A percentile compares a stretch with the other conserved stretches of the same genome.
phyloP scores from a whole-genome alignment of 257 asterid species.

The Penstemon newberryi region DNA sequence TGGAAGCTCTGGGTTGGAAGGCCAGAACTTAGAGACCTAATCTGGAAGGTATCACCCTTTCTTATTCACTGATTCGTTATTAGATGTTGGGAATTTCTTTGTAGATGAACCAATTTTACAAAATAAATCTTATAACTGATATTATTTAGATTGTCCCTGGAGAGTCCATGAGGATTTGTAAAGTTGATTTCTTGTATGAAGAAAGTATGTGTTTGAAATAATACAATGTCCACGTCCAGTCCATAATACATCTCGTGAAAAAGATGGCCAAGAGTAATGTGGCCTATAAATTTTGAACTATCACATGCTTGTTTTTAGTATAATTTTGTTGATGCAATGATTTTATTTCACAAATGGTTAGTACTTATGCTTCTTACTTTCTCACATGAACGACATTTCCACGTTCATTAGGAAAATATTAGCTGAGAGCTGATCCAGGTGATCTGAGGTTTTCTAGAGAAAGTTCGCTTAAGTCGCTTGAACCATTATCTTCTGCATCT shows the following conservation, averaged over 20 bases:
- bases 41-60: constrained; percentile 78
- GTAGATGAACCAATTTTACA: constrained; percentile 6
- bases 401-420: constrained; percentile 12
- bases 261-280: constrained; percentile 18
- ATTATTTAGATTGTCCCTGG: constrained; percentile 19
- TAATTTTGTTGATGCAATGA: neutral
- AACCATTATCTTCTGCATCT: constrained; percentile 24
- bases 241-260: constrained; percentile 11
- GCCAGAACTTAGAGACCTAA: constrained; percentile 72
- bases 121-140: constrained; percentile 15
- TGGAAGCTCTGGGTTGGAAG: constrained; percentile 77
- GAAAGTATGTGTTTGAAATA: neutral
- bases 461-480: constrained; percentile 22
- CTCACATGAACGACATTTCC: constrained; percentile 16
- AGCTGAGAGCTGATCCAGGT: constrained; percentile 24
- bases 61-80: constrained; percentile 27
- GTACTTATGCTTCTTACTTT: constrained; percentile 15
- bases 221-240: neutral
- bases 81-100: constrained; percentile 20
- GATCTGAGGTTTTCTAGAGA: constrained; percentile 15
- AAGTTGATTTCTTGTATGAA: constrained; percentile 22
- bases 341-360: neutral
- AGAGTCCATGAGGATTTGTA: constrained; percentile 20
- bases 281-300: constrained; percentile 12
- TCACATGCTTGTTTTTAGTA: constrained; percentile 18